Evolutionary conservation across 169 alveolate genomes (phyloP), one percentile per base, ranked within the genome.

Genomic region (Theileria orientalis): DNA sequence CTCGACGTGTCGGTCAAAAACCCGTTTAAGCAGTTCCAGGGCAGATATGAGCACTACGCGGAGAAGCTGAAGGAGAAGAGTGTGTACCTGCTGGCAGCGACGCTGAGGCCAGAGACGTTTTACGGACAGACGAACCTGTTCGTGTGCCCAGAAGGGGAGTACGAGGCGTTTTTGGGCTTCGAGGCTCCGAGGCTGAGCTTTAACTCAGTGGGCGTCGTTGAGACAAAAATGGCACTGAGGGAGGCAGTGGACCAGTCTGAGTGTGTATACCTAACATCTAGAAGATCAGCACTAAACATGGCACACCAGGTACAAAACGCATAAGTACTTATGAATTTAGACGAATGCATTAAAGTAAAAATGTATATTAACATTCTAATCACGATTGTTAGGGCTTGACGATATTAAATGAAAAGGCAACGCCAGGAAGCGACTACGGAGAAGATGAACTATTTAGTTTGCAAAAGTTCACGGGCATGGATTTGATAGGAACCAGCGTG

Each of bases 21-120:
- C 33, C 76, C 71, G 2, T 29, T 61, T 21, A 54, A 60, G 21
- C 11, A n/a, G 11, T 61, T 82, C 33, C 47, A 42, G 11, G 32
- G 13, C n/a, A n/a, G 19, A 8, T 79, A 47, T 59, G 69, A 35
- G 29, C 32, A 27, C 23, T 72, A 54, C 73, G 19, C 77, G 83
- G 35, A 88, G 33, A 51, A 71, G 3, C 30, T 82, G 9, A 1
- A 76, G 37, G 57, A 74, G 35, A 82, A 76, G 73, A 94, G 85
- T 5, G 93, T 96, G 7, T 96, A 75, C 85, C 85, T 97, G 64
- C 97, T 97, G 19, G 98, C 98, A 7, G 99, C 99, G 1, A 98
- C 99, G 0, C 87, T 98, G 76, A 94, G 99, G 79, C 99, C 99
- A 23, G 99, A 98, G 90, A 98, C 99, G 60, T 96, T 97, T 97